Conservation (phyloP, 768 basidiomycete genomes). For the Leccinum truebloodii region DNA sequence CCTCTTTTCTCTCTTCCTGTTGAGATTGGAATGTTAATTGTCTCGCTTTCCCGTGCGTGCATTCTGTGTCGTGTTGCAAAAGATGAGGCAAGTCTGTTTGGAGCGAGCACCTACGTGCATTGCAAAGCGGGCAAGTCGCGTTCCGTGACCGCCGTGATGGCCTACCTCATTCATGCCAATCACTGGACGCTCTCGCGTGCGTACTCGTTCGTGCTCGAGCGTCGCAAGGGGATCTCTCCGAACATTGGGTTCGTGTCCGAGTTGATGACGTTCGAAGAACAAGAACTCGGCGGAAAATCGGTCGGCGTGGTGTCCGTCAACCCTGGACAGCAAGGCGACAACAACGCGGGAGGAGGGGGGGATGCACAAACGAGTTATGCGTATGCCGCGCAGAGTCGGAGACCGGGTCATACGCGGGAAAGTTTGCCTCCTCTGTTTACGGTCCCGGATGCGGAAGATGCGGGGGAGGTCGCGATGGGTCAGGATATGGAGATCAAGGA, state of each 20-base stretch:
- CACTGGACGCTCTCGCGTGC: conserved; percentile 94
- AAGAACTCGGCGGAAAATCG: conserved; percentile 68
- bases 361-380: conserved; percentile 40
- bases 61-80: conserved; percentile 1
- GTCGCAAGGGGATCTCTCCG: conserved; percentile 92
- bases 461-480: conserved; percentile 46
- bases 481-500: conserved; percentile 93
- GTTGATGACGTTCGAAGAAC: conserved; percentile 95
- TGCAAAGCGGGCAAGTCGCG: conserved; percentile 96
- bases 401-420: conserved; percentile 70
- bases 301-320: conserved; percentile 24
- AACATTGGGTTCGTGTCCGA: conserved; percentile 98
- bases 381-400: conserved; percentile 48
- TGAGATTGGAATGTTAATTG: conserved; percentile 5
- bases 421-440: conserved; percentile 47
- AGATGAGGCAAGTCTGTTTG: conserved; percentile 93
- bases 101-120: conserved; percentile 90
- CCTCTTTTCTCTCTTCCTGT: background rate
- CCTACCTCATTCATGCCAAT: conserved; percentile 95
- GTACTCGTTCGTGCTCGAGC: conserved; percentile 88
- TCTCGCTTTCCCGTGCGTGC: conserved; percentile 3
- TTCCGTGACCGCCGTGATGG: conserved; percentile 95
- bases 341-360: conserved; percentile 8
- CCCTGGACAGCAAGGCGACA: conserved; percentile 17
- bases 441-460: conserved; percentile 30